A percentile compares a stretch with the other conserved stretches of the same genome.
These are phyloP conservation scores for Zygnema circumcarinatum DNA, from an alignment of 139 green algal species.

Conservation along the genomic window DNA sequence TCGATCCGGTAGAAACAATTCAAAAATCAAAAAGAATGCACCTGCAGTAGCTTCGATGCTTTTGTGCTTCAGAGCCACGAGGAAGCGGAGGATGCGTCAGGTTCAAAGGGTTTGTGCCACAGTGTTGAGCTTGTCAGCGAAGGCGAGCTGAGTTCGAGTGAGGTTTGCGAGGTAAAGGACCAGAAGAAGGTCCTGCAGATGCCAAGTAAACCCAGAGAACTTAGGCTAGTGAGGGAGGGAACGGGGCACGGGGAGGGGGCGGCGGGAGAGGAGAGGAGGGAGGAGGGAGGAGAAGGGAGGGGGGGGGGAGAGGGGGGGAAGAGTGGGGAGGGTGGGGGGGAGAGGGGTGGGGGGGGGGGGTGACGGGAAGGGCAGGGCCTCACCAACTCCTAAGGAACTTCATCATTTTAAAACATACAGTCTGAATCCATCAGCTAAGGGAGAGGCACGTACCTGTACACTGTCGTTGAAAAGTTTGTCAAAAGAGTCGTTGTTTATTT, in stretches of 20 bases:
- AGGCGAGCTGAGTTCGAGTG: constrained; percentile 81
- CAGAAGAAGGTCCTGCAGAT: constrained; percentile 80
- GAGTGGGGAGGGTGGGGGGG: neutral
- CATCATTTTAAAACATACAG: neutral
- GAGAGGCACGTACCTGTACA: constrained; percentile 65
- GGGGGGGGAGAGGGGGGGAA: neutral
- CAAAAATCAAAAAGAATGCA: too few relatives aligned
- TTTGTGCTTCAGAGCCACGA: too few relatives aligned
- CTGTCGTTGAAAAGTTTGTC: constrained; percentile 83
- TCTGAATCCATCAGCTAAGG: neutral
- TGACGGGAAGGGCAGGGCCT: neutral
- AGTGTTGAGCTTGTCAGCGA: constrained; percentile 84
- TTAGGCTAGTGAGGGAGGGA: neutral
- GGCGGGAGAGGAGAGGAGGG: neutral
- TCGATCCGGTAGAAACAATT: too few relatives aligned
- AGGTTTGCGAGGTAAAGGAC: constrained; percentile 89
- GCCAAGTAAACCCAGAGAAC: neutral
- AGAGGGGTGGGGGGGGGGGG: neutral
- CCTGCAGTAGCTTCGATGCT: too few relatives aligned
- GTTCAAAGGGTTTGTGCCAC: too few relatives aligned
- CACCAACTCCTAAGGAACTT: neutral
- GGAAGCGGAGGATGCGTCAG: too few relatives aligned
- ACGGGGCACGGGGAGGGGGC: neutral
- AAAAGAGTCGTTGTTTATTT: constrained; percentile 77
- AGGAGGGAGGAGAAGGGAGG: neutral